Percentiles rank a stretch among this genome's conserved stretches.
These are phyloP conservation scores for Colletotrichum paranaense DNA, from an alignment of 2,329 filamentous ascomycete species.

Conservation along the genomic window DNA sequence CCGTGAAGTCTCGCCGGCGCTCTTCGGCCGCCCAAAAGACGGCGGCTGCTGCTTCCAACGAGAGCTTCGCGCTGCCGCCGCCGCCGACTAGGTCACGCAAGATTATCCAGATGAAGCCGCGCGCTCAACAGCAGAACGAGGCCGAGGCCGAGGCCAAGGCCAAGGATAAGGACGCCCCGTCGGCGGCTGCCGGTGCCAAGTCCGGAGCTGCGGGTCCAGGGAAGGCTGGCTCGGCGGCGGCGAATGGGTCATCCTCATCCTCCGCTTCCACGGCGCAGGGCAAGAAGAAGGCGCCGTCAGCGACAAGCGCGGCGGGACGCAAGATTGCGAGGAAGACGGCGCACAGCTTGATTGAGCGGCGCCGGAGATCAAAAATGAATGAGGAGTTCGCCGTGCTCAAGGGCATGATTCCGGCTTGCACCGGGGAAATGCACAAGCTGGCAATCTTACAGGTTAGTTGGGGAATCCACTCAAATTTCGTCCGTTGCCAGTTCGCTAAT, in stretches of 20 bases:
- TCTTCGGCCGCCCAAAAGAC: conserved; percentile 57
- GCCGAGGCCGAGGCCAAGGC: conserved; percentile 25
- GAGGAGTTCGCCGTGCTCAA: conserved; percentile 96
- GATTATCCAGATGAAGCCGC: conserved; percentile 97
- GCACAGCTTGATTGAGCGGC: conserved; percentile 92
- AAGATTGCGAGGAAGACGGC: conserved; percentile 97
- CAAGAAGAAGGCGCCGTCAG: conserved; percentile 82
- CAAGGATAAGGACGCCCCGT: not conserved
- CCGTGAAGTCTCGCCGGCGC: conserved; percentile 65
- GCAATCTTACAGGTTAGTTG: conserved; percentile 86
- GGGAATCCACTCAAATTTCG: not conserved
- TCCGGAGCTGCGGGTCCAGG: conserved; percentile 17
- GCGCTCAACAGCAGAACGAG: conserved; percentile 52
- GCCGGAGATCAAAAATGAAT: conserved; percentile 96
- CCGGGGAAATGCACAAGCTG: conserved; percentile 98
- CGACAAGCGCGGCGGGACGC: conserved; percentile 85
- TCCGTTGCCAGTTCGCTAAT: not conserved
- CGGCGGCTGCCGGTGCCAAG: conserved; percentile 31
- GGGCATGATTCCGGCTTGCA: conserved; percentile 94
- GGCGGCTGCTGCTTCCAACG: conserved; percentile 58
- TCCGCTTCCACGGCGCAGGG: conserved; percentile 33
- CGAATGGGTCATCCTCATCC: conserved; percentile 36
- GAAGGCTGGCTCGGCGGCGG: conserved; percentile 32
- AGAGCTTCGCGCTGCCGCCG: conserved; percentile 84
- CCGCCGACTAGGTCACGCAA: conserved; percentile 92